These are phyloP conservation scores for Licmophora abbreviata DNA, from an alignment of 108 stramenopile species.

Conservation along the genomic window DNA sequence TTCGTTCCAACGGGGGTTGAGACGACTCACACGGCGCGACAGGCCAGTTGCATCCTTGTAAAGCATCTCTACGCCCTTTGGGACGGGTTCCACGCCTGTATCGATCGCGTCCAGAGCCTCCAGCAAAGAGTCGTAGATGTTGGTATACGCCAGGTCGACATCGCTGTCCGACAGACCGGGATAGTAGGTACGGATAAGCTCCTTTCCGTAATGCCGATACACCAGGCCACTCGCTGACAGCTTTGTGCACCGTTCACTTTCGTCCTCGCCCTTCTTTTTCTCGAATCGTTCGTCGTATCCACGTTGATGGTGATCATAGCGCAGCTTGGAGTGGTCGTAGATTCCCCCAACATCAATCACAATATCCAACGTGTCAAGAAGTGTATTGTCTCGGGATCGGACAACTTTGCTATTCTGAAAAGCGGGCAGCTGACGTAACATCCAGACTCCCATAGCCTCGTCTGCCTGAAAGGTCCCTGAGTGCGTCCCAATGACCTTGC, in stretches of 20 bases:
- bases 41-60: slow-evolving; percentile 88
- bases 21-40: slow-evolving; percentile 68
- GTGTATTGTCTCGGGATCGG: slow-evolving; percentile 76
- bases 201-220: slow-evolving; percentile 94
- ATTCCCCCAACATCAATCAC: slow-evolving; percentile 96
- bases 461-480: slow-evolving; percentile 95
- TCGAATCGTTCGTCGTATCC: slow-evolving; percentile 83
- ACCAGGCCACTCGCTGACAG: slow-evolving; percentile 92
- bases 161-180: slow-evolving; percentile 43
- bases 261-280: slow-evolving; percentile 16
- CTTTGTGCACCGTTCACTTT: slow-evolving; percentile 60
- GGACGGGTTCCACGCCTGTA: slow-evolving; percentile 89
- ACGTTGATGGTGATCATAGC: slow-evolving; percentile 98
- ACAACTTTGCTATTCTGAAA: slow-evolving; percentile 78
- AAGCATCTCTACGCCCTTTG: slow-evolving; percentile 25
- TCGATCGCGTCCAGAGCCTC: slow-evolving; percentile 99
- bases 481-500: slow-evolving; percentile 82
- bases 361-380: slow-evolving; percentile 77
- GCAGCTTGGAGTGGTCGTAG: slow-evolving; percentile 75
- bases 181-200: slow-evolving; percentile 73
- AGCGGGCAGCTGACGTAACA: slow-evolving; percentile 66
- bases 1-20: slow-evolving; percentile 96
- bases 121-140: slow-evolving; percentile 83
- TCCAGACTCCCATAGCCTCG: slow-evolving; percentile 91
- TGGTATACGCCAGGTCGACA: slow-evolving; percentile 53